Percentiles rank a stretch among this genome's conserved stretches.
Conservation (phyloP, 495 filamentous ascomycete species). For the Parmelia sp. region DNA sequence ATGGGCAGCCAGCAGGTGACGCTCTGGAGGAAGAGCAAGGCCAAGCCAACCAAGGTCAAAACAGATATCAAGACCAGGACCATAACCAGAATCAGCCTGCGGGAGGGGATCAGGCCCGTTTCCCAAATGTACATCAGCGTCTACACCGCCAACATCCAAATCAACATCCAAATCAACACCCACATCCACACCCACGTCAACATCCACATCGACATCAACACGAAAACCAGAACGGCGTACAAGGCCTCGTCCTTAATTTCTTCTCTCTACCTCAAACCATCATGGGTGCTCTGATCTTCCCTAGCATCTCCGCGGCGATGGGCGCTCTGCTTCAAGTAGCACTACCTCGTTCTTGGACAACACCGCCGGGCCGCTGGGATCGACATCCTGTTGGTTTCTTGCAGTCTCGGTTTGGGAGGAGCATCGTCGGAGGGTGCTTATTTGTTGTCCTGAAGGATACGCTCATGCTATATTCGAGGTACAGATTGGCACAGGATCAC, state of each 20-base stretch:
- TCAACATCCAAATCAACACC: no score
- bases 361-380: constrained; percentile 34
- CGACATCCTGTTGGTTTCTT: constrained; percentile 51
- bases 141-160: no score
- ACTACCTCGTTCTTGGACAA: constrained; percentile 59
- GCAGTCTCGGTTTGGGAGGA: constrained; percentile 71
- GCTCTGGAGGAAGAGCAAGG: constrained; percentile 22
- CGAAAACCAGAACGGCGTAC: constrained; percentile 6
- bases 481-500: constrained; percentile 64
- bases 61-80: constrained; percentile 9
- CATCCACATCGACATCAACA: constrained; percentile 3
- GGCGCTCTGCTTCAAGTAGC: constrained; percentile 59
- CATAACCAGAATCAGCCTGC: constrained; percentile 6
- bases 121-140: constrained; percentile 9
- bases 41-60: constrained; percentile 25
- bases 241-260: constrained; percentile 39
- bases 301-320: constrained; percentile 55
- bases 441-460: constrained; percentile 75
- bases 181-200: background rate
- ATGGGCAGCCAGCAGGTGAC: constrained; percentile 31
- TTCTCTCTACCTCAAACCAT: constrained; percentile 49
- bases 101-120: background rate
- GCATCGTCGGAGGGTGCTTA: constrained; percentile 70
- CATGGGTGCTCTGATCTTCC: constrained; percentile 59
- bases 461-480: constrained; percentile 66